A percentile compares a stretch with the other conserved stretches of the same genome.
Evolutionary conservation across 164 flowering plant genomes (phyloP).

Genomic region (Berberis vulgaris): DNA sequence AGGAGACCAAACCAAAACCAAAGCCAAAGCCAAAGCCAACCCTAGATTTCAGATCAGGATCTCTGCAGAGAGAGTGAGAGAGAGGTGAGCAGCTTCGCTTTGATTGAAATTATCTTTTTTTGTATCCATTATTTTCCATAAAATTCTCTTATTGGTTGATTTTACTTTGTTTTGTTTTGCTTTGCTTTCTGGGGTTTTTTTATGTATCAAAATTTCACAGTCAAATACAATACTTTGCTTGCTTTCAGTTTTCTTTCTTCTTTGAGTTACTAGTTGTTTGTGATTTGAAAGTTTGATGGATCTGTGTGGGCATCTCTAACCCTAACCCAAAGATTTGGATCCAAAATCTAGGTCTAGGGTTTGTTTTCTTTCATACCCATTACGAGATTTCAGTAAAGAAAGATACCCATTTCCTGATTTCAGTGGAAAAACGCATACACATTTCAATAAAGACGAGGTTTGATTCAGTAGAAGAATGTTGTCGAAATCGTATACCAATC

Average conservation of each 20-base stretch:
- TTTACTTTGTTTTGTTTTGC: too few relatives aligned
- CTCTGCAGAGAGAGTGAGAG: neutral
- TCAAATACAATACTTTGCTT: neutral
- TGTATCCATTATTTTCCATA: too few relatives aligned
- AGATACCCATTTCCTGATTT: too few relatives aligned
- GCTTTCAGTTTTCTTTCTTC: too few relatives aligned
- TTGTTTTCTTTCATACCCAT: too few relatives aligned
- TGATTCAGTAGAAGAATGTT: constrained; percentile 33
- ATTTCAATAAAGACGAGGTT: neutral
- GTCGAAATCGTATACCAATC: constrained; percentile 76
- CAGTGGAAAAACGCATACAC: too few relatives aligned
- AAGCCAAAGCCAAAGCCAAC: constrained; percentile 3
- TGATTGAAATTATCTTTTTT: neutral
- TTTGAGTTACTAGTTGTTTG: neutral
- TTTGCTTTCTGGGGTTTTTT: neutral
- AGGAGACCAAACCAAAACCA: constrained; percentile 5
- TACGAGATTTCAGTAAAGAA: too few relatives aligned
- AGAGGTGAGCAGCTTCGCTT: constrained; percentile 10
- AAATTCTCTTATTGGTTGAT: too few relatives aligned
- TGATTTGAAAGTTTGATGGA: neutral
- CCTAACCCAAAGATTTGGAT: too few relatives aligned
- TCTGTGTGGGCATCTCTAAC: neutral
- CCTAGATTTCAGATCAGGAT: constrained; percentile 14
- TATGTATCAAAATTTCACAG: neutral
- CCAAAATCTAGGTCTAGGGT: too few relatives aligned